Conservation (phyloP, 441 rosid species). For the Mallotus japonicus region DNA sequence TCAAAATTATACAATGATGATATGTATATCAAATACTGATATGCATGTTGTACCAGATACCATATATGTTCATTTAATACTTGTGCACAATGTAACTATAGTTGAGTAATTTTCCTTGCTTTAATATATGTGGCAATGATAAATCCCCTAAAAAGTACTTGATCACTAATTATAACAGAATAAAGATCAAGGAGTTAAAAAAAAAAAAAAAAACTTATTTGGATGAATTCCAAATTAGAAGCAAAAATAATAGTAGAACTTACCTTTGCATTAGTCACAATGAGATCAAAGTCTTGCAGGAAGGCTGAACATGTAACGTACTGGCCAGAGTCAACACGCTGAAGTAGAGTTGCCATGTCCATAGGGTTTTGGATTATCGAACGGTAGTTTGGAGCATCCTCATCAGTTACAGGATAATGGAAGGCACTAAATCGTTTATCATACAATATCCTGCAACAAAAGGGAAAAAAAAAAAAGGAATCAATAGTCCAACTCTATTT, state of each 20-base stretch:
- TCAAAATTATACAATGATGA: background rate
- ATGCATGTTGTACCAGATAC: background rate
- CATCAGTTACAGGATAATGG: constrained; percentile 93
- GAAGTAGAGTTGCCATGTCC: constrained; percentile 92
- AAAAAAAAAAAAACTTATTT: background rate
- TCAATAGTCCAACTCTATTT: background rate
- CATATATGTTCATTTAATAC: background rate
- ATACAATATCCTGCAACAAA: constrained; percentile 68
- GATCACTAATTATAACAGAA: background rate
- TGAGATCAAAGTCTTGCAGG: constrained; percentile 86
- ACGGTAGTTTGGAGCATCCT: constrained; percentile 96
- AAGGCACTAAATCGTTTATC: constrained; percentile 92
- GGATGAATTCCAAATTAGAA: background rate
- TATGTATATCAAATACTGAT: background rate
- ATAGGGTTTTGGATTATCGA: constrained; percentile 88
- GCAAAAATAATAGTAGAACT: background rate
- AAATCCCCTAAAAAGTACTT: background rate
- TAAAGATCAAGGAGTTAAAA: background rate
- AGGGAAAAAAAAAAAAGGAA: background rate
- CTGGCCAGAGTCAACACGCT: constrained; percentile 87
- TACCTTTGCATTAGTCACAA: constrained; percentile 92
- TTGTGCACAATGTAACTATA: background rate
- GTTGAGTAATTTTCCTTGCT: background rate
- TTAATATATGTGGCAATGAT: background rate
- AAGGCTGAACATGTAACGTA: constrained; percentile 80